A percentile compares a stretch with the other conserved stretches of the same genome.
Conservation (phyloP, 2,329 filamentous ascomycete genomes). For the Exophiala phaeomuriformis region DNA sequence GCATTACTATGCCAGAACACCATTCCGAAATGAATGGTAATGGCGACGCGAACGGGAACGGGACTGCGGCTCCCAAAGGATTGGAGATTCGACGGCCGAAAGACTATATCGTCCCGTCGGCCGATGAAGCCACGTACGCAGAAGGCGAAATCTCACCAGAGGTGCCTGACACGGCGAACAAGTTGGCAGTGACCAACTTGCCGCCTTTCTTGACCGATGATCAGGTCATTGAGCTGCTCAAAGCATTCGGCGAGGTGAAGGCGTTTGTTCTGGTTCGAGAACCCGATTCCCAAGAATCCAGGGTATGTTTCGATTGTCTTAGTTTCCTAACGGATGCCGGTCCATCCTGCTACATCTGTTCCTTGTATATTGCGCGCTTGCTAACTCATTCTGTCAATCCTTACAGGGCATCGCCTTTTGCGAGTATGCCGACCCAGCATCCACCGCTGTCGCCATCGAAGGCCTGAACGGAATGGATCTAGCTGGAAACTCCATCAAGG, state of each 20-base stretch:
- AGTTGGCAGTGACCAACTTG: conserved; percentile 87
- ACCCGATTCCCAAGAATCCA: conserved; percentile 71
- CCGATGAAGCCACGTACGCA: conserved; percentile 65
- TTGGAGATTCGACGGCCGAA: conserved; percentile 80
- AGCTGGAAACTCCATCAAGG: conserved; percentile 76
- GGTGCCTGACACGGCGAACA: conserved; percentile 88
- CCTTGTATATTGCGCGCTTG: not conserved
- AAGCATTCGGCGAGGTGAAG: conserved; percentile 87
- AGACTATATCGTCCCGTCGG: conserved; percentile 89
- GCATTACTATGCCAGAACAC: conserved; percentile 75
- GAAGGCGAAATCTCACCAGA: conserved; percentile 59
- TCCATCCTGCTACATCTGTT: conserved; percentile 25
- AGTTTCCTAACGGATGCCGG: not conserved
- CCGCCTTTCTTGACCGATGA: conserved; percentile 82
- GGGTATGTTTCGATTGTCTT: conserved; percentile 50
- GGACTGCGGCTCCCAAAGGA: conserved; percentile 47
- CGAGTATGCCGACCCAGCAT: conserved; percentile 71
- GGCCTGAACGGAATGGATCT: conserved; percentile 90
- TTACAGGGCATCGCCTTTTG: conserved; percentile 86
- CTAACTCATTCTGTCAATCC: no score
- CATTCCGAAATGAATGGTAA: conserved; percentile 45
- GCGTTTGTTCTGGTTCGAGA: conserved; percentile 89
- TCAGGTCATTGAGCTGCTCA: conserved; percentile 81
- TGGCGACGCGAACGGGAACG: conserved; percentile 41
- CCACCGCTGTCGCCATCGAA: conserved; percentile 79